Evolutionary conservation across 305 asterid species (phyloP), one percentile per base, ranked within the genome.

Genomic region (Fraxinus greggii): DNA sequence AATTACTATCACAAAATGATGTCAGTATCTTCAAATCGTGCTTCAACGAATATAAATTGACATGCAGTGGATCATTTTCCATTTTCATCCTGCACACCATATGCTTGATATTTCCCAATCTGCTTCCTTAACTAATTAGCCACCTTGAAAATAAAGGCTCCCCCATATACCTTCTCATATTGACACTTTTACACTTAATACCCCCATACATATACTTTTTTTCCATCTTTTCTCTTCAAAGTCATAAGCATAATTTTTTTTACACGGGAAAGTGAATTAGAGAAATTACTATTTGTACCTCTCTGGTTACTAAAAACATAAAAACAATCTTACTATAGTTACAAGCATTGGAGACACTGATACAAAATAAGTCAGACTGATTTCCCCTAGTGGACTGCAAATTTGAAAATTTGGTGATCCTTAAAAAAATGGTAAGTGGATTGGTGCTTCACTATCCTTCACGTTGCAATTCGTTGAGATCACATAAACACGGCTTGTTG

Each of bases 41-140:
- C 56, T 45, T 45, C 5, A 13, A 45, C n/a, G 3, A 45, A 12
- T 45, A 45, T 45, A 45, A 13, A 45, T 45, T 45, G 56, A 45
- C 56, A 45, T 45, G 56, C 56, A 45, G 56, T 45, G 56, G 56
- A 45, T 45, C 56, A 45, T 45, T 45, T 42, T 45, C 56, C 56
- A 45, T 13, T 76, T 33, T 90, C 97, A 86, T 92, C 93, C 54
- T 92, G 89, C 94, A 91, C 15, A 91, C 95, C 74, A 93, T 90
- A 67, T 92, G 93, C 80, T 93, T 93, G 9, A 91, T 87, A 78
- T 84, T 90, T 63, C 94, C 98, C 91, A 92, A 90, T 88, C 97
- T 93, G 97, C 76, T 33, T 72, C 36, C 74, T 8, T 61, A 48
- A 38, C 65, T 69, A 75, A 42, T 81, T 79, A 75, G 79, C 78